Percentiles rank a stretch among this genome's conserved stretches.
Evolutionary conservation across 371 early-diverging fungal species (phyloP).

Genomic region (Circinella umbellata): DNA sequence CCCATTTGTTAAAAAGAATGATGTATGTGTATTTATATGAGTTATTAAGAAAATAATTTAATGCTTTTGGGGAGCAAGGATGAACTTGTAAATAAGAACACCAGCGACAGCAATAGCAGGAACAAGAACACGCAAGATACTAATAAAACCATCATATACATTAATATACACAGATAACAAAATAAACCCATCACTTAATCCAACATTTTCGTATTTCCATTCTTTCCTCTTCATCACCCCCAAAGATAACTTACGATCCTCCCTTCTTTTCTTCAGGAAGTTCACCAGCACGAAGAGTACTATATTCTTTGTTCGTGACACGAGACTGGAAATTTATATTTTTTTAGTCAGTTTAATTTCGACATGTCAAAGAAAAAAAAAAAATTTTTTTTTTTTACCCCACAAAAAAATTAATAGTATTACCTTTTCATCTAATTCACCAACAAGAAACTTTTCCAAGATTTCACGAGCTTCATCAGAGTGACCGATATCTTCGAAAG

Average conservation of each 20-base stretch:
- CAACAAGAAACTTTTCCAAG: slow-evolving; percentile 73
- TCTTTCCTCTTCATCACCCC: not conserved
- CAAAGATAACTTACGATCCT: slow-evolving; percentile 43
- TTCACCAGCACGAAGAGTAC: slow-evolving; percentile 45
- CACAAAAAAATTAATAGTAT: not conserved
- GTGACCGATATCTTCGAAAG: slow-evolving; percentile 97
- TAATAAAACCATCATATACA: slow-evolving; percentile 4
- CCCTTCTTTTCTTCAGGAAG: slow-evolving; percentile 35
- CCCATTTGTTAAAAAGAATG: not conserved
- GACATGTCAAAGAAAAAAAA: not conserved
- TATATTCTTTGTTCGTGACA: slow-evolving; percentile 22
- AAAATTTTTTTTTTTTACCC: not conserved
- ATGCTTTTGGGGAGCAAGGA: slow-evolving; percentile 30
- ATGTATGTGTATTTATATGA: not conserved
- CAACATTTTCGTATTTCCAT: not conserved
- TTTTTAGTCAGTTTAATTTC: not conserved
- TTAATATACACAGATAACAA: too few species aligned
- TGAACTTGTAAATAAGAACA: slow-evolving; percentile 43
- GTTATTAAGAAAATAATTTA: slow-evolving; percentile 7
- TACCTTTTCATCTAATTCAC: slow-evolving; percentile 60
- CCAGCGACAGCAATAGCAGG: slow-evolving; percentile 34
- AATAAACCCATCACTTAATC: too few species aligned
- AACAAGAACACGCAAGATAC: slow-evolving; percentile 32
- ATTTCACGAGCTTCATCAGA: slow-evolving; percentile 90
- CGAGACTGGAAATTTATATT: slow-evolving; percentile 28